phyloP scores from a whole-genome alignment of 495 filamentous ascomycete genomes.

The Aspergillus bertholletiae region DNA sequence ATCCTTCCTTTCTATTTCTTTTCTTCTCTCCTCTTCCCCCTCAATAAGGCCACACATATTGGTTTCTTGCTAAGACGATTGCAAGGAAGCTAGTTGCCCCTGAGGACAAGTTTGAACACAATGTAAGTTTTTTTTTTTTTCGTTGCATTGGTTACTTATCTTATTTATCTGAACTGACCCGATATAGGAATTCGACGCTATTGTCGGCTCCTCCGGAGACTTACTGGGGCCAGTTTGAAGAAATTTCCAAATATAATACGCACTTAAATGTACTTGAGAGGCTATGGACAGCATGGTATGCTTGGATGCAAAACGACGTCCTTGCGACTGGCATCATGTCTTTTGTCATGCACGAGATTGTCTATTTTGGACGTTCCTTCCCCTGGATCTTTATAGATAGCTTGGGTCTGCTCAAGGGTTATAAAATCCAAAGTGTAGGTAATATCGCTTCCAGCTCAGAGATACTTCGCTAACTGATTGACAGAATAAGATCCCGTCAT shows the following conservation, averaged over 20 bases:
- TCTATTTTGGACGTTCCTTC: constrained; percentile 90
- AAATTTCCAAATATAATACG: constrained; percentile 82
- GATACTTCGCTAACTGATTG: neutral
- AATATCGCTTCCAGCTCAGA: neutral
- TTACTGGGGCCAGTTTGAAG: constrained; percentile 81
- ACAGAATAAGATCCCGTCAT: constrained; percentile 84
- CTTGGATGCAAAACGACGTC: constrained; percentile 97
- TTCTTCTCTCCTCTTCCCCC: too few species aligned
- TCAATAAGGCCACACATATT: too few species aligned
- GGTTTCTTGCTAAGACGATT: neutral
- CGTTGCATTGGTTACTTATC: neutral
- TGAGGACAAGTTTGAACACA: constrained; percentile 1
- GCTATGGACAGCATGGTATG: constrained; percentile 93
- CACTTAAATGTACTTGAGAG: constrained; percentile 80
- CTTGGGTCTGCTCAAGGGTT: constrained; percentile 82
- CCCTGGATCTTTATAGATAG: constrained; percentile 93
- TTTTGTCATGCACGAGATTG: constrained; percentile 87
- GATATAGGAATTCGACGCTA: constrained; percentile 53
- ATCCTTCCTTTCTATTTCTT: neutral
- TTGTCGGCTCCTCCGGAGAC: constrained; percentile 50
- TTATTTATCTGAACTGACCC: constrained; percentile 2
- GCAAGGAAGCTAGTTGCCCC: neutral
- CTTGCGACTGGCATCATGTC: constrained; percentile 96
- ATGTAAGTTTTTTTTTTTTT: constrained; percentile 7
- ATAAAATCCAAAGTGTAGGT: constrained; percentile 88